Base-by-base conservation (phyloP, 2,329 filamentous ascomycete genomes). In the Beauveria sp. region DNA sequence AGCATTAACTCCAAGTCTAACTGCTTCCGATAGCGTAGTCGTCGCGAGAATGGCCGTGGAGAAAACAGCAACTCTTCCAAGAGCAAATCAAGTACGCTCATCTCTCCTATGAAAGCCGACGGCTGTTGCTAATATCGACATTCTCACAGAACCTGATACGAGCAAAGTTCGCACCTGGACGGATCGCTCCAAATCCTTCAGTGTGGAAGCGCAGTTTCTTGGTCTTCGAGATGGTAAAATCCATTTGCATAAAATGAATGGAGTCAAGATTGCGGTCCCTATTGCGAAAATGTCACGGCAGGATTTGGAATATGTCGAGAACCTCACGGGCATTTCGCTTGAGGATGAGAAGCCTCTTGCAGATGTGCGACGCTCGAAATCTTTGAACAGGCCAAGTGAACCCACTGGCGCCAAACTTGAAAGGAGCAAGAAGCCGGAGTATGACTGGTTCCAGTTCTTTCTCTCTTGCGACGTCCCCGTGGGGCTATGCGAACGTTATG, bases 371-470 rank as follows among this genome's bases (percentile, higher is more conserved):
- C 83, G 81, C 63, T 76, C 80, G 28, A 79, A 74, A 57, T 65
- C 69, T 63, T 64, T 65, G 42, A 69, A 74, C 20, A 72, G 71
- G 60, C 63, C 69, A 38, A 65, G 66, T 5, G 54, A 63, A 68
- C 64, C 62, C 53, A 79, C 83, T 9, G 88, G 88, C 14, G 87
- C 84, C n/a, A 82, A 82, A 1, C 77, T 91, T 38, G 82, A 88
- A 66, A 77, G 79, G 52, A 73, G 76, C 24, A 79, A 82, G 69
- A 88, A 87, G 73, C 81, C 89, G 1, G 88, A 95, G 53, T 96
- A 98, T 72, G 95, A 99, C 73, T 99, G 95, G 95, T 99, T 99
- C 70, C 92, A 97, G 72, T 98, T 99, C 78, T 99, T 99, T 80
- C 79, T 99, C 46, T 87, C 88, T 65, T 96, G 92, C 72, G 93